A percentile compares a stretch with the other conserved stretches of the same genome.
These are phyloP conservation scores for Collariella sp. DNA, from an alignment of 495 filamentous ascomycete species.

Conservation along the genomic window DNA sequence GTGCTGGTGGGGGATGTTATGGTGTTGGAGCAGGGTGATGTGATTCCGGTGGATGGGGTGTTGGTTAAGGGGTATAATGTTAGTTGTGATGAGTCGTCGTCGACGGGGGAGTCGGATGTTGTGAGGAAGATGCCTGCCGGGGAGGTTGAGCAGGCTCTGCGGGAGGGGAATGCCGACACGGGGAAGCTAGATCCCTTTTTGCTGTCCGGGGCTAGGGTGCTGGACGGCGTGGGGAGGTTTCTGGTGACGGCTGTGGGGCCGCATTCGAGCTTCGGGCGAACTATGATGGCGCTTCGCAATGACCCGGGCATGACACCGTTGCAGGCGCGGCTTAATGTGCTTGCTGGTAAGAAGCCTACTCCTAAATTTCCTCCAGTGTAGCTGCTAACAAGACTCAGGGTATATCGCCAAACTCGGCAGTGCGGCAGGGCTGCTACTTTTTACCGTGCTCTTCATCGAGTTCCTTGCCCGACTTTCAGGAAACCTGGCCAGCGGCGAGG, in stretches of 20 bases:
- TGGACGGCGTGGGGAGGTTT: conserved; percentile 76
- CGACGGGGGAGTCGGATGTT: conserved; percentile 72
- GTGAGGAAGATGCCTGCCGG: conserved; percentile 60
- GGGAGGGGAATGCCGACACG: conserved; percentile 53
- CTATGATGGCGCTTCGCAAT: conserved; percentile 80
- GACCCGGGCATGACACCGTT: conserved; percentile 79
- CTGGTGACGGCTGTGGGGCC: conserved; percentile 72
- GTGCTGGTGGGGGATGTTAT: conserved; percentile 62
- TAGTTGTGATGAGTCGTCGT: conserved; percentile 68
- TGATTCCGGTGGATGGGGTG: conserved; percentile 64
- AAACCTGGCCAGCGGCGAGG: conserved; percentile 42
- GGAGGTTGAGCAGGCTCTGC: conserved; percentile 57
- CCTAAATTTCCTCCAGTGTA: neutral
- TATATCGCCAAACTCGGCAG: conserved; percentile 79
- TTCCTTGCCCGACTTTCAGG: conserved; percentile 58
- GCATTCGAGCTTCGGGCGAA: conserved; percentile 73
- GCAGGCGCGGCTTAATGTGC: conserved; percentile 72
- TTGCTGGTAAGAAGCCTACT: conserved; percentile 48
- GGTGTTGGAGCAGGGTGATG: conserved; percentile 60
- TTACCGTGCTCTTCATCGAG: conserved; percentile 77
- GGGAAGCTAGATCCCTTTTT: conserved; percentile 82
- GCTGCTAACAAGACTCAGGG: neutral
- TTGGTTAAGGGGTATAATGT: conserved; percentile 56
- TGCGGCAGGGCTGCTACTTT: conserved; percentile 52
- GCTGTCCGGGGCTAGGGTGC: conserved; percentile 79